These are phyloP conservation scores for Sistotremastrum niveocremeum DNA, from an alignment of 768 basidiomycete species.

Conservation along the genomic window DNA sequence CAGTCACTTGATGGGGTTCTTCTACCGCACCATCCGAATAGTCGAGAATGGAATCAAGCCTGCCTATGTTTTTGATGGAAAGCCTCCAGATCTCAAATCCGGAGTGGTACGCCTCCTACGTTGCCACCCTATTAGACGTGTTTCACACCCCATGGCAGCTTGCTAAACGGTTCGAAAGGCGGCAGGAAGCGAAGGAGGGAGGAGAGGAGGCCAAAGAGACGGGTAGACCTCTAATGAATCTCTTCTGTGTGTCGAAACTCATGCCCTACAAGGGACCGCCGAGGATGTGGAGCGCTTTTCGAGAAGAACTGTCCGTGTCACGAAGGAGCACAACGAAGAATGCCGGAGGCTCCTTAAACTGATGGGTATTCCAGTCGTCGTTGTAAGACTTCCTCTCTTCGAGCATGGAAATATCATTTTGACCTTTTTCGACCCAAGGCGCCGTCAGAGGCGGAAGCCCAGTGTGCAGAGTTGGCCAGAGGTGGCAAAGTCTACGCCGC, in stretches of 20 bases:
- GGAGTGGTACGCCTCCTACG: conserved; percentile 62
- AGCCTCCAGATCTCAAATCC: conserved; percentile 93
- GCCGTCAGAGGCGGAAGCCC: conserved; percentile 96
- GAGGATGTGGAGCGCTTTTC: conserved; percentile 89
- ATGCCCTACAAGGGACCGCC: conserved; percentile 41
- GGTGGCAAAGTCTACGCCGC: conserved; percentile 96
- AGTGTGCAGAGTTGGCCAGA: conserved; percentile 95
- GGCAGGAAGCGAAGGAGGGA: conserved; percentile 89
- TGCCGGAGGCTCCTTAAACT: conserved; percentile 74
- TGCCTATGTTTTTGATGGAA: conserved; percentile 95
- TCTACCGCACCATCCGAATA: conserved; percentile 94
- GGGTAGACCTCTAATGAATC: conserved; percentile 25
- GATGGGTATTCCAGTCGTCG: conserved; percentile 94
- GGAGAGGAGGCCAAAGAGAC: conserved; percentile 95
- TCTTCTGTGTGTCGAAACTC: neutral
- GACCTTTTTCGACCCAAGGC: conserved; percentile 39
- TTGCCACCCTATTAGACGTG: neutral
- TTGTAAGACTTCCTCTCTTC: conserved; percentile 37
- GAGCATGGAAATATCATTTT: neutral
- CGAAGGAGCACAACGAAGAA: conserved; percentile 92
- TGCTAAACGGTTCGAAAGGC: conserved; percentile 84
- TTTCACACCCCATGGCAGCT: conserved; percentile 36
- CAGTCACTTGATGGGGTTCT: conserved; percentile 96
- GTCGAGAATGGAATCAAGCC: conserved; percentile 99
- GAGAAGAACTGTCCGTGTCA: conserved; percentile 87